Evolutionary conservation across 2,329 filamentous ascomycete species (phyloP), one percentile per base, ranked within the genome.

Genomic region (Epichloe sibirici): DNA sequence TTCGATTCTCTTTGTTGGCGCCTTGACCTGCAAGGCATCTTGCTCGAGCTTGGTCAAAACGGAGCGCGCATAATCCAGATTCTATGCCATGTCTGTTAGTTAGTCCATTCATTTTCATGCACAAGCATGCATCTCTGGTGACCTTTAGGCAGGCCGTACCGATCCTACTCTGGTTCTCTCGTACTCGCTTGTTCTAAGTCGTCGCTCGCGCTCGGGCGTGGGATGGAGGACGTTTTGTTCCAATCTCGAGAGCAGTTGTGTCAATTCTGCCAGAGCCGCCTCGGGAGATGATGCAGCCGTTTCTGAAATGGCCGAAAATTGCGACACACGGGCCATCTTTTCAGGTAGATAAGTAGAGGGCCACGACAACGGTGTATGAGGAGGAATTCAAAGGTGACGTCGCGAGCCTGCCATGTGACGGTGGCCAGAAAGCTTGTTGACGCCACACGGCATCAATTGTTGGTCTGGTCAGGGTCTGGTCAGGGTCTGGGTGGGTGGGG

Each of bases 11-110:
- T 77, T 78, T 5, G 74, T 65, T 53, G 77, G 76, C 35, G 77
- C 70, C 63, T 83, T 83, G 56, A 82, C 69, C n/a, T 68, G 71
- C 13, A 79, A 67, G 5, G 81, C 76, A 59, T 86, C 80, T 60
- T 88, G 85, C 64, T 90, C 87, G 43, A 89, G 76, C 54, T 77
- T 82, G 21, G 84, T 77, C 52, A 90, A 78, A 34, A 87, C 75
- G 0, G 75, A 76, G 42, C 82, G 80, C 21, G 87, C 86, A 64
- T 86, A 81, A 58, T 86, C 79, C 55, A 91, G 72, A 61, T 89
- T 90, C 80, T 87, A 56, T 15, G 13, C 13, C 13, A 35, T 23
- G 9, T 12, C 4, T 21, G 17, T 15, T 7, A 35, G 8, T 15
- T 7, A 35, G 8, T 15, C 31, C 31, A 44, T 40, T 50, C 39